Evolutionary conservation across 2,329 filamentous ascomycete genomes (phyloP), one percentile per base, ranked within the genome.

Genomic region (Aquanectria penicillioides): DNA sequence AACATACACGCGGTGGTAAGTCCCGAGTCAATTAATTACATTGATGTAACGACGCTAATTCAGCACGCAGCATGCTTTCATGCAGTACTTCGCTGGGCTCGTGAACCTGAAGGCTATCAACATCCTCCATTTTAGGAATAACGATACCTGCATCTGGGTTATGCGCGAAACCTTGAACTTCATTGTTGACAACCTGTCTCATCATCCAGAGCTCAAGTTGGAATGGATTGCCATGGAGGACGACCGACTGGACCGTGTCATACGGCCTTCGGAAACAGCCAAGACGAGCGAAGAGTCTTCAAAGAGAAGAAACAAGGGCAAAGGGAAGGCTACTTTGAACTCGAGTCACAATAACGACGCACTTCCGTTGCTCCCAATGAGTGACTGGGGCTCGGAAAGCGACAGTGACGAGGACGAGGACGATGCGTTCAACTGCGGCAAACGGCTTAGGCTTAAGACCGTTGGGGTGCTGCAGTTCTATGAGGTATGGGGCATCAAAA

Each of bases 191-290:
- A 84, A 78, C 26, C 71, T 89, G 2, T 80, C 82, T 2, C 83
- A 88, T 57, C 78, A 83, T 57, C 83, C 83, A 0, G 68, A 81
- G 9, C 75, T 86, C 67, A 83, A 83, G 64, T 75, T 89, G 3
- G 83, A 88, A 68, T 89, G 83, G 77, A 74, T 89, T 15, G 82
- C 84, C 5, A 80, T 87, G 57, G 81, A 83, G 37, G 82, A 81
- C 9, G 76, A 82, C 51, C 72, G 74, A 1, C 80, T 84, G 5
- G 81, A 85, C 28, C 78, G 79, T 17, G 77, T 87, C 15, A 69
- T 83, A 20, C 76, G 83, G 26, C 75, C 75, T 49, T 67, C 74
- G 6, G 71, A 78, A 6, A 50, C 63, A 5, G 53, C 57, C 58
- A 52, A 71, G 66, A 66, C 68, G 61, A 52, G 57, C 62, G 61